Base-by-base conservation (phyloP, 1,284 basidiomycete genomes). In the Heterobasidion parviporum region DNA sequence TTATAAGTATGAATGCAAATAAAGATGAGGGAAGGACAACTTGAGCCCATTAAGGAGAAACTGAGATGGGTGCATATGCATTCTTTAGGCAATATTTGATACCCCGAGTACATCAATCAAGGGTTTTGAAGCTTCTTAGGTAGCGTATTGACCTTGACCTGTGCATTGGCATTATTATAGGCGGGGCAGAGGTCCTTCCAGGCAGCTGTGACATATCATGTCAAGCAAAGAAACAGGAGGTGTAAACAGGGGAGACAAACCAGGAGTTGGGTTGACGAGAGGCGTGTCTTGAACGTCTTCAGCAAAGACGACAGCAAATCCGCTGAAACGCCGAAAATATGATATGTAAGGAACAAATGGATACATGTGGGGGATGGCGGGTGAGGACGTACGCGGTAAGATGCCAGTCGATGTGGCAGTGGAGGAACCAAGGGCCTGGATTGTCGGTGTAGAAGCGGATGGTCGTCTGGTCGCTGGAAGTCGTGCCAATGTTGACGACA, bases 361-460 rank as follows among this genome's bases (percentile, higher is more conserved):
- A 18, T 15, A 18, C 20, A 15, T 50, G 14, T 34, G 9, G 8
- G 15, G 7, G 6, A 15, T 3, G 32, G 49, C 26, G 3, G 32
- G 49, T n/a, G 20, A 12, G 34, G 34, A 35, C 49, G 12, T 33
- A 48, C 46, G 46, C 46, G n/a, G 26, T 14, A 12, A 50, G 49
- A 50, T 50, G 49, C 51, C 18, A 53, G 35, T 53, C 18, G 0
- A 43, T 43, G 51, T 51, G 34, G 32, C 50, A 51, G n/a, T 51
- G 50, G 48, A 77, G 59, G 65, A 77, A 70, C 76, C 78, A 77
- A 8, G 77, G 75, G 6, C 77, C 78, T 4, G 73, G 60, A 52
- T 79, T 79, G 55, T 78, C 67, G 3, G 77, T 76, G 12, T 64
- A 54, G 54, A 68, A 68, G 18, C 68, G 64, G 41, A 68, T 67